Conservation (phyloP, 805 yeast species). For the Kodamaea laetipori region DNA sequence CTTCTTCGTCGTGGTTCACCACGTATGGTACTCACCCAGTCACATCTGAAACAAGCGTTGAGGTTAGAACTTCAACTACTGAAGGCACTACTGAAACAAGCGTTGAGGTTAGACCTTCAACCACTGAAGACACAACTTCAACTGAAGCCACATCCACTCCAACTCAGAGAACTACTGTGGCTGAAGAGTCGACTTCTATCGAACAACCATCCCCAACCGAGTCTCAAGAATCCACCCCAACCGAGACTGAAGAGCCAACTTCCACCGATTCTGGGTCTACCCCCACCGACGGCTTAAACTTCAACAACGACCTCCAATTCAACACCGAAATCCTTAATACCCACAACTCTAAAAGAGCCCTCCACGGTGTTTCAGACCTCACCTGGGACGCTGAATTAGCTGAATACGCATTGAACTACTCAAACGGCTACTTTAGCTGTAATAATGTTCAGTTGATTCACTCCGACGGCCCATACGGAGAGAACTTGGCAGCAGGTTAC, state of each 20-base stretch:
- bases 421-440: slow-evolving; percentile 33
- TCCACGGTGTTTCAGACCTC: slow-evolving; percentile 32
- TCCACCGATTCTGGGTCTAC: no score
- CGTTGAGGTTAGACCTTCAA: no score
- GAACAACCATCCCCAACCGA: no score
- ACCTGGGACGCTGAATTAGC: slow-evolving; percentile 35
- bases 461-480: slow-evolving; percentile 41
- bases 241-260: no score
- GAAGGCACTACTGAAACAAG: no score
- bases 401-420: slow-evolving; percentile 36
- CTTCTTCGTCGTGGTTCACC: no score
- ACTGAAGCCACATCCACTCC: neutral
- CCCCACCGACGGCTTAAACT: slow-evolving; percentile 1
- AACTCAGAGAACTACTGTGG: neutral
- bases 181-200: no score
- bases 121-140: no score
- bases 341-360: slow-evolving; percentile 34
- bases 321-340: slow-evolving; percentile 32
- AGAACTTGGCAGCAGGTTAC: slow-evolving; percentile 44
- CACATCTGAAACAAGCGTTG: no score
- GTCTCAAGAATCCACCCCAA: no score
- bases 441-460: slow-evolving; percentile 34
- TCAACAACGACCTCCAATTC: slow-evolving; percentile 23
- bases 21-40: no score
- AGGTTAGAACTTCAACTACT: no score